These are phyloP conservation scores for Torulaspora delbrueckii DNA, from an alignment of 805 yeast species.

Conservation along the genomic window DNA sequence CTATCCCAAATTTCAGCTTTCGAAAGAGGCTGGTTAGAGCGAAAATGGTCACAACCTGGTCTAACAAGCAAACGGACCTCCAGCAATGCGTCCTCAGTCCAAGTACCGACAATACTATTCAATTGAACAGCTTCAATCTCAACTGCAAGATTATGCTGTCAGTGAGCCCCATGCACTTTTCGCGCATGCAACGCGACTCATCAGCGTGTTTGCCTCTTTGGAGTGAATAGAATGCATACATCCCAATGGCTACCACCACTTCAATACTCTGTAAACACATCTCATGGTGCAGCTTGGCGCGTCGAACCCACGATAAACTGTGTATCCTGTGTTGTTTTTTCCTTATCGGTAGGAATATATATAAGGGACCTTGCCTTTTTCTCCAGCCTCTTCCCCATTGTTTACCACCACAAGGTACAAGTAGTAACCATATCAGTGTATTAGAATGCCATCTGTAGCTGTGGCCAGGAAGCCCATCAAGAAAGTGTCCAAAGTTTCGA, in stretches of 20 bases:
- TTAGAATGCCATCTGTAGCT: conserved; percentile 3
- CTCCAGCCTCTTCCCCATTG: background rate
- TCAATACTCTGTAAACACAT: background rate
- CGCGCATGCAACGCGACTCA: conserved; percentile 6
- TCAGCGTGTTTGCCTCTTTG: background rate
- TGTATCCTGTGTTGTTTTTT: conserved; percentile 2
- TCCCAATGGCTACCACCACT: background rate
- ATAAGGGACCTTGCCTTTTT: background rate
- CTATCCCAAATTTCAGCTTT: background rate
- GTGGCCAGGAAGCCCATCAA: conserved; percentile 3
- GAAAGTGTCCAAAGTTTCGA: conserved; percentile 6
- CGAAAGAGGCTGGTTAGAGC: background rate
- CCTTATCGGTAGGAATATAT: conserved; percentile 5
- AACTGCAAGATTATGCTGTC: background rate
- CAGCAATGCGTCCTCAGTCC: background rate
- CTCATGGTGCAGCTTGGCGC: background rate
- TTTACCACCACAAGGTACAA: background rate
- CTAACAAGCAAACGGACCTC: background rate
- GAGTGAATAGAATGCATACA: background rate
- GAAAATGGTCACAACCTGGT: no score
- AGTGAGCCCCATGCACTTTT: background rate
- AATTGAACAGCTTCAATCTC: background rate
- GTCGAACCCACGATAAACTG: background rate
- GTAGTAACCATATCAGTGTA: background rate
- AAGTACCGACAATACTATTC: background rate